Evolutionary conservation across 805 yeast genomes (phyloP).

Genomic region (Suhomyces tanzawaensis): DNA sequence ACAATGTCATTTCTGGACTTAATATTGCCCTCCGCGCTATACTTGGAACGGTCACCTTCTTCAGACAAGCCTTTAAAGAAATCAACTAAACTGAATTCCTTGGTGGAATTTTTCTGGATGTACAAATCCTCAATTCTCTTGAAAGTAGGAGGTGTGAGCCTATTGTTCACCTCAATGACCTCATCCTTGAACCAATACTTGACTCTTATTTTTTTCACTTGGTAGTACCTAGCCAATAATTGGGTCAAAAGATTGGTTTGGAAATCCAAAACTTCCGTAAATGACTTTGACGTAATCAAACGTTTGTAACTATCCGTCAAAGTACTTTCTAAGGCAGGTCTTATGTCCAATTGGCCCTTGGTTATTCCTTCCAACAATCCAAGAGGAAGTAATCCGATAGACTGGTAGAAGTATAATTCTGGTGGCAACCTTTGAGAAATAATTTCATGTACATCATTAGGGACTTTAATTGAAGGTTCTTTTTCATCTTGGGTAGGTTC

Average conservation of each 20-base stretch:
- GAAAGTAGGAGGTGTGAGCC: slow-evolving; percentile 53
- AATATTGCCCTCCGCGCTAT: slow-evolving; percentile 27
- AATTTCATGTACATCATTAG: slow-evolving; percentile 78
- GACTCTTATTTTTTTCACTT: slow-evolving; percentile 61
- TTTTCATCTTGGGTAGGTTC: slow-evolving; percentile 7
- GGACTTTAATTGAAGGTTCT: slow-evolving; percentile 39
- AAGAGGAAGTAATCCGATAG: slow-evolving; percentile 68
- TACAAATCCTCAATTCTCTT: slow-evolving; percentile 29
- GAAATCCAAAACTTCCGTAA: slow-evolving; percentile 54
- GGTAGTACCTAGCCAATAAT: slow-evolving; percentile 79
- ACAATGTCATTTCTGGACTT: slow-evolving; percentile 51
- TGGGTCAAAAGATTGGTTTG: slow-evolving; percentile 68
- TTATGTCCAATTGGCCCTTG: slow-evolving; percentile 58
- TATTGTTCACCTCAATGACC: slow-evolving; percentile 45
- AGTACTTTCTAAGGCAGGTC: slow-evolving; percentile 67
- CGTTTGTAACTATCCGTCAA: slow-evolving; percentile 54
- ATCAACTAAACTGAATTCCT: slow-evolving; percentile 22
- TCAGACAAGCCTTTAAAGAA: slow-evolving; percentile 22
- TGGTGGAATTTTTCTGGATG: slow-evolving; percentile 13
- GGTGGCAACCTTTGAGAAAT: slow-evolving; percentile 84
- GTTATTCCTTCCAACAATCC: slow-evolving; percentile 66
- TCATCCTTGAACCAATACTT: slow-evolving; percentile 54
- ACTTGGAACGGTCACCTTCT: slow-evolving; percentile 16
- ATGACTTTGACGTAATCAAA: slow-evolving; percentile 46
- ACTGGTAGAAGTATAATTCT: slow-evolving; percentile 77